Percentiles rank a stretch among this genome's conserved stretches.
phyloP scores from a whole-genome alignment of 257 asterid genomes.

The Capsicum baccatum region DNA sequence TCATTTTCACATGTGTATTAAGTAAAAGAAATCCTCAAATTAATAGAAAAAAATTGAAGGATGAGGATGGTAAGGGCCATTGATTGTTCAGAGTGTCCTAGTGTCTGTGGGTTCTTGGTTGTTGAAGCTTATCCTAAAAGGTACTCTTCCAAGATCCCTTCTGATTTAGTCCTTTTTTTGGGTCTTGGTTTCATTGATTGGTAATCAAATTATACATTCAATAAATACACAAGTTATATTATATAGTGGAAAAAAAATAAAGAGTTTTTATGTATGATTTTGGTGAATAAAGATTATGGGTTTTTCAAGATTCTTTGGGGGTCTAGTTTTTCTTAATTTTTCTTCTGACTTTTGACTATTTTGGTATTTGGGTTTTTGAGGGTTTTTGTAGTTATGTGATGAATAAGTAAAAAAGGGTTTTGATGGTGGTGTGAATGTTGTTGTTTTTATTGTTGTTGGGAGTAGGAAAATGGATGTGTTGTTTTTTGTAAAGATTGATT shows the following conservation, averaged over 20 bases:
- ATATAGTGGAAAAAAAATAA: not conserved
- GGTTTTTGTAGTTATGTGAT: slow-evolving; percentile 40
- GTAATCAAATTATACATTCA: slow-evolving; percentile 47
- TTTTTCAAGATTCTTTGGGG: slow-evolving; percentile 43
- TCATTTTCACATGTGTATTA: not conserved
- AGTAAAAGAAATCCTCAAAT: too few species aligned
- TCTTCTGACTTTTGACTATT: not conserved
- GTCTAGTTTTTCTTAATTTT: too few species aligned
- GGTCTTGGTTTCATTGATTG: slow-evolving; percentile 99
- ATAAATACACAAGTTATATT: slow-evolving; percentile 13
- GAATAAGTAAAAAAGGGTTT: slow-evolving; percentile 38
- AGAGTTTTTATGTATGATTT: too few species aligned
- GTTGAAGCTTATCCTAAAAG: slow-evolving; percentile 97
- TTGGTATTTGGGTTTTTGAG: slow-evolving; percentile 15
- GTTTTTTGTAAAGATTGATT: slow-evolving; percentile 35
- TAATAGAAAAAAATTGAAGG: not conserved
- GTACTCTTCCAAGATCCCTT: slow-evolving; percentile 96
- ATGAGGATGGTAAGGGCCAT: slow-evolving; percentile 67
- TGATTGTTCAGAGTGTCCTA: slow-evolving; percentile 48
- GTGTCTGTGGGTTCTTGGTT: slow-evolving; percentile 72
- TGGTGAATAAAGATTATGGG: slow-evolving; percentile 18
- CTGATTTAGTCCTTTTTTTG: slow-evolving; percentile 93
- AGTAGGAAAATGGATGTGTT: slow-evolving; percentile 31
- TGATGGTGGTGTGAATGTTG: slow-evolving; percentile 37
- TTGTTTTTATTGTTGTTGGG: slow-evolving; percentile 40